These are phyloP conservation scores for Lentinula guzmanii DNA, from an alignment of 768 basidiomycete genomes.

Conservation along the genomic window DNA sequence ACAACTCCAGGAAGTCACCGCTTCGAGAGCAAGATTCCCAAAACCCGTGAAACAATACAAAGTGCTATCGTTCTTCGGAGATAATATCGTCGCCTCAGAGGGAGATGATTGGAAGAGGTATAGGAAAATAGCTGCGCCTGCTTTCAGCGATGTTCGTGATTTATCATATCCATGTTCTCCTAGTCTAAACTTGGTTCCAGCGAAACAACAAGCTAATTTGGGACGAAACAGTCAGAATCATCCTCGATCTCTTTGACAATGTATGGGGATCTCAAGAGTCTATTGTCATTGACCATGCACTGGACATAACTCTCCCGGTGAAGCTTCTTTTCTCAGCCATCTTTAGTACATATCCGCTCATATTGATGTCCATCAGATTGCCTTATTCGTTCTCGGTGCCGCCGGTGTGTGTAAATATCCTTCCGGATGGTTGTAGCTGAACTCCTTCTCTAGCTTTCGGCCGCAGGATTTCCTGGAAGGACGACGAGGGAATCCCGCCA, in stretches of 20 bases:
- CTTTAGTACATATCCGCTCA: too few species aligned
- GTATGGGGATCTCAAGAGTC: constrained; percentile 39
- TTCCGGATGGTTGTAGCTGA: neutral
- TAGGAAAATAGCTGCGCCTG: constrained; percentile 56
- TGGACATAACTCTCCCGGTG: constrained; percentile 52
- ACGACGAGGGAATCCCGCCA: constrained; percentile 19
- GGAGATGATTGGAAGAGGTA: constrained; percentile 63
- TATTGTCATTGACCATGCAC: constrained; percentile 36
- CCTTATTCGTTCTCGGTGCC: constrained; percentile 13
- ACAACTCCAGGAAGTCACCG: constrained; percentile 39
- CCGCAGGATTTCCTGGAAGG: constrained; percentile 5
- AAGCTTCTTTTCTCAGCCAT: neutral
- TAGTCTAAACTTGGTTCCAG: constrained; percentile 14
- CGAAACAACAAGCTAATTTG: constrained; percentile 43
- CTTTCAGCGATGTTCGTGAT: constrained; percentile 50
- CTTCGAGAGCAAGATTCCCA: constrained; percentile 45
- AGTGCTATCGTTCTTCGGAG: constrained; percentile 44
- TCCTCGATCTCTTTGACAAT: constrained; percentile 37
- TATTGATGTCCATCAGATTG: neutral
- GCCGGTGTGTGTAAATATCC: constrained; percentile 32
- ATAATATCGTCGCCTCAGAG: constrained; percentile 61
- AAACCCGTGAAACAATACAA: constrained; percentile 47
- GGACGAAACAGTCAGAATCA: constrained; percentile 37
- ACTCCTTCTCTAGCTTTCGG: constrained; percentile 3
- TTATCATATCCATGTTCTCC: neutral